A percentile compares a stretch with the other conserved stretches of the same genome.
phyloP scores from a whole-genome alignment of 2,329 filamentous ascomycete species.

The Verticillium alfalfae region DNA sequence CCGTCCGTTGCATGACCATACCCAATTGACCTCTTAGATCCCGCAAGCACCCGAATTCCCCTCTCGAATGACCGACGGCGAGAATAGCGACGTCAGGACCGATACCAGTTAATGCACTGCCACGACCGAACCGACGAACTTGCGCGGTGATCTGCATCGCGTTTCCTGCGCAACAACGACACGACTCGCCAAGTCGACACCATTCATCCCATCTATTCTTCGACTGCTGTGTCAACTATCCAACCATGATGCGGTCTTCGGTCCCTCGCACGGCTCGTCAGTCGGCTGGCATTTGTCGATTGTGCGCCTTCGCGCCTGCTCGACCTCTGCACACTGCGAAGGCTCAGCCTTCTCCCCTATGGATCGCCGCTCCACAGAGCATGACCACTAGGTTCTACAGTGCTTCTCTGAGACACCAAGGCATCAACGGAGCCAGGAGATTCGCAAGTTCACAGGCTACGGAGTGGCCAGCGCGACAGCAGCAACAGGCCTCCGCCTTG shows the following conservation, averaged over 20 bases:
- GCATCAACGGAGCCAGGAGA: constrained; percentile 1
- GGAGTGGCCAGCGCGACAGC: constrained; percentile 1
- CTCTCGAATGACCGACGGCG: background rate
- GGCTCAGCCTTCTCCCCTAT: constrained; percentile 5
- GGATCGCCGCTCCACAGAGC: constrained; percentile 4
- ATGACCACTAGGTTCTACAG: constrained; percentile 5
- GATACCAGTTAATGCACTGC: background rate
- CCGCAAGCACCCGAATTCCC: background rate
- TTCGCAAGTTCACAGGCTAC: background rate
- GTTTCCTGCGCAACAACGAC: background rate
- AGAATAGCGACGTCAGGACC: background rate
- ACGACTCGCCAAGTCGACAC: constrained; percentile 1
- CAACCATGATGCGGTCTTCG: constrained; percentile 29
- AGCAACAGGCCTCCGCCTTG: background rate
- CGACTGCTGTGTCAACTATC: background rate
- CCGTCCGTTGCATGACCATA: background rate
- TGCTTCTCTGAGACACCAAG: constrained; percentile 4
- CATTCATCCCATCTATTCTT: constrained; percentile 1
- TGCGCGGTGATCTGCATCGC: background rate
- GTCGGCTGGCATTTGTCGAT: constrained; percentile 32
- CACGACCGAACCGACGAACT: background rate
- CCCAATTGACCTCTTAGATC: background rate
- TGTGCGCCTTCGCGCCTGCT: constrained; percentile 30
- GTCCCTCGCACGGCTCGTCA: constrained; percentile 13
- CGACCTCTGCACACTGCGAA: constrained; percentile 14